Conservation (phyloP, 306 rosid genomes). For the Lathyrus sativus region DNA sequence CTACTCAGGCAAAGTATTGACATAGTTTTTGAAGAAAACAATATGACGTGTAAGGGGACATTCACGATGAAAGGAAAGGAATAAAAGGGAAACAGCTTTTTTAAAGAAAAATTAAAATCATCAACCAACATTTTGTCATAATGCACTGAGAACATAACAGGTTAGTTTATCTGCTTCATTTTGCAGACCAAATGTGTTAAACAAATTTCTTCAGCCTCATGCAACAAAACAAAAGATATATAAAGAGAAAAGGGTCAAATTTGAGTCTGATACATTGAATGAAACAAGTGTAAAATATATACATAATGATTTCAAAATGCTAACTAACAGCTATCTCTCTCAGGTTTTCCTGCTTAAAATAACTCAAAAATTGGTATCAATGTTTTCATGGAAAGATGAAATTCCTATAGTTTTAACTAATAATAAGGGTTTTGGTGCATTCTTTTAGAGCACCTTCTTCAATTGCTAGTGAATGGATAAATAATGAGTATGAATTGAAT, state of each 20-base stretch:
- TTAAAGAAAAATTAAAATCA: too few relatives aligned
- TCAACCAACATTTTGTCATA: too few relatives aligned
- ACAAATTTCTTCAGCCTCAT: neutral
- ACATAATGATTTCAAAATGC: conserved; percentile 57
- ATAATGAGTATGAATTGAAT: conserved; percentile 37
- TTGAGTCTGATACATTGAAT: conserved; percentile 32
- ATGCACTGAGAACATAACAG: neutral
- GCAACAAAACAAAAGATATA: conserved; percentile 13
- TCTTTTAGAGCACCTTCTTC: conserved; percentile 47
- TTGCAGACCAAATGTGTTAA: conserved; percentile 6
- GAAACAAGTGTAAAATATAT: conserved; percentile 38
- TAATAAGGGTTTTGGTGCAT: conserved; percentile 38
- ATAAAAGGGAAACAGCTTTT: too few relatives aligned
- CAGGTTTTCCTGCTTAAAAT: conserved; percentile 56
- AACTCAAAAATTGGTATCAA: conserved; percentile 58
- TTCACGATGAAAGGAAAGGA: neutral
- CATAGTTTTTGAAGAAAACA: neutral
- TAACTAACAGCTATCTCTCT: conserved; percentile 43
- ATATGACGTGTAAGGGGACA: neutral
- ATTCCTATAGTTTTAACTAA: conserved; percentile 48
- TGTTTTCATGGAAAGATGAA: conserved; percentile 51
- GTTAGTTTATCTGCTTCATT: neutral
- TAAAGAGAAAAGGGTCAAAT: conserved; percentile 11
- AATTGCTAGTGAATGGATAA: conserved; percentile 35
- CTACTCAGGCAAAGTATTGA: conserved; percentile 4